Conservation (phyloP, 116 monocot species). For the Trichopus zeylanicus region DNA sequence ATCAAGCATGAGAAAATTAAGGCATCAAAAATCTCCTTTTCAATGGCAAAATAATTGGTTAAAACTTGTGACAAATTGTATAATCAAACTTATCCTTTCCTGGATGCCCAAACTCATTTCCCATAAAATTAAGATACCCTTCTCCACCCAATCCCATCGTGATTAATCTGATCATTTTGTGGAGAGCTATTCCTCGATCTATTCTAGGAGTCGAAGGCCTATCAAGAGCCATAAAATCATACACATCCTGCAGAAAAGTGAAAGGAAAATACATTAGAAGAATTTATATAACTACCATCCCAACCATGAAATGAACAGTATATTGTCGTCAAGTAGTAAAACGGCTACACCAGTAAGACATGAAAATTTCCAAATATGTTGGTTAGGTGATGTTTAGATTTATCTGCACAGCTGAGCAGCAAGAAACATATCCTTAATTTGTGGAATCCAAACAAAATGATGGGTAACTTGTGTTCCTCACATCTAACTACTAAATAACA, state of each 20-base stretch:
- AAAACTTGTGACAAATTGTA: not conserved
- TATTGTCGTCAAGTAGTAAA: not conserved
- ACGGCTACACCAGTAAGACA: not conserved
- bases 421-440: no score
- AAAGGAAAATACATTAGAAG: not conserved
- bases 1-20: not conserved
- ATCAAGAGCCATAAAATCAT: slow-evolving; percentile 92
- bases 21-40: not conserved
- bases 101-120: slow-evolving; percentile 99
- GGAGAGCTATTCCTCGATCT: slow-evolving; percentile 94
- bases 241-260: slow-evolving; percentile 75
- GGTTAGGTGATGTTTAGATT: no score
- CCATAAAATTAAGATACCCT: slow-evolving; percentile 99
- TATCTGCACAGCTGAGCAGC: no score
- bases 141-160: slow-evolving; percentile 97
- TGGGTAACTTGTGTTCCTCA: no score
- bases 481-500: no score
- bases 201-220: slow-evolving; percentile 81
- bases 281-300: no score
- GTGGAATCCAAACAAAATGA: not conserved
- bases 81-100: slow-evolving; percentile 28
- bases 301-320: not conserved
- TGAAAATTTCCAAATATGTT: not conserved
- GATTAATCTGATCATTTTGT: slow-evolving; percentile 95
- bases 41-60: not conserved